Conservation (phyloP, 345 rosid species). For the Pseudoturritis turrita region DNA sequence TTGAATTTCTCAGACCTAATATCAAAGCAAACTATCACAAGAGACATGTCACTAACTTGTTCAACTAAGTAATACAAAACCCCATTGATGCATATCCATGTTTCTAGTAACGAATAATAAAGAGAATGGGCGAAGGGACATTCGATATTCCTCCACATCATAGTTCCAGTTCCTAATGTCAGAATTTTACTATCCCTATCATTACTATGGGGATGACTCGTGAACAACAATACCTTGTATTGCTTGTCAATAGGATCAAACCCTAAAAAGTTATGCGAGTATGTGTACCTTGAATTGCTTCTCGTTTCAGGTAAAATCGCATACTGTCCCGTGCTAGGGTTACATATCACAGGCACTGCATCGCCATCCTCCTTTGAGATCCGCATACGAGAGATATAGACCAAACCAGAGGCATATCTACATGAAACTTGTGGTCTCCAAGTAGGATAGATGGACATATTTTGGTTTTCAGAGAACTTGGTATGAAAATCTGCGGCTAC, state of each 20-base stretch:
- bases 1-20: background rate
- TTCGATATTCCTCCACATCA: background rate
- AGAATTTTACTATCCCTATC: background rate
- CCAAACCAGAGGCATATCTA: background rate
- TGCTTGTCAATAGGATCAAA: background rate
- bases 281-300: rapidly evolving
- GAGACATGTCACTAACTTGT: background rate
- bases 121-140: background rate
- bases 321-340: background rate
- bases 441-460: background rate
- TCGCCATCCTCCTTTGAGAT: background rate
- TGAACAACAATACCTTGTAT: background rate
- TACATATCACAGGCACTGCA: background rate
- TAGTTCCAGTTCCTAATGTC: background rate
- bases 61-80: background rate
- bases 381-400: background rate
- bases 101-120: rapidly evolving
- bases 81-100: background rate
- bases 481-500: background rate
- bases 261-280: background rate
- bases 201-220: too few species aligned
- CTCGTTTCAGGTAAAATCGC: background rate
- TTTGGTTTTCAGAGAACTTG: background rate
- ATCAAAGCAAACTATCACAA: background rate
- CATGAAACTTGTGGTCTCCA: background rate